Evolutionary conservation across 495 filamentous ascomycete genomes (phyloP).

Genomic region (Penicillium desertorum): DNA sequence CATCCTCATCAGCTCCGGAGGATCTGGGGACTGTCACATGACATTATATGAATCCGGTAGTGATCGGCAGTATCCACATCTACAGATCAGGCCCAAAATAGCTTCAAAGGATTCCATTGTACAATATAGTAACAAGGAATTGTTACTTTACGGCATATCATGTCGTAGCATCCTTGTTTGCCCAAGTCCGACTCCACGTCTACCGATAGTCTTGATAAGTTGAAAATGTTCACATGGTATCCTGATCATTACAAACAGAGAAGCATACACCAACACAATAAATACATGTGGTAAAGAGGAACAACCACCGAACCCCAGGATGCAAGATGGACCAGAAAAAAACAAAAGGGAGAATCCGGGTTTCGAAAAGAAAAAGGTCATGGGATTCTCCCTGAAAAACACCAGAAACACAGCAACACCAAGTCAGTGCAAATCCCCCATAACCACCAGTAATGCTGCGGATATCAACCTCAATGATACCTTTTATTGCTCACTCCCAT

Average conservation of each 20-base stretch:
- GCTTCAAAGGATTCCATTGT: neutral
- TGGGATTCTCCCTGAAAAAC: slow-evolving; percentile 21
- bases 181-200: neutral
- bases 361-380: slow-evolving; percentile 17
- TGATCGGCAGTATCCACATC: neutral
- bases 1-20: slow-evolving; percentile 7
- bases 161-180: neutral
- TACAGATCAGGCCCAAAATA: neutral
- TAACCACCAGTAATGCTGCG: slow-evolving; percentile 32
- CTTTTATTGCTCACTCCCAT: slow-evolving; percentile 32
- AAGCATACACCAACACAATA: slow-evolving; percentile 22
- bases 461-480: slow-evolving; percentile 20
- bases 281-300: slow-evolving; percentile 17
- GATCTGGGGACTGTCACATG: slow-evolving; percentile 13
- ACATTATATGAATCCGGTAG: neutral
- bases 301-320: slow-evolving; percentile 32
- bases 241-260: slow-evolving; percentile 24
- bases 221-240: slow-evolving; percentile 26
- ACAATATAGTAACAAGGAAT: neutral
- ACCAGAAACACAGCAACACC: slow-evolving; percentile 25
- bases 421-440: slow-evolving; percentile 23
- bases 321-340: slow-evolving; percentile 32
- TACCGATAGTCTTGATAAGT: neutral
- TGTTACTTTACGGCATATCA: neutral
- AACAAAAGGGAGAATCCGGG: slow-evolving; percentile 12